Conservation (phyloP, 2,329 filamentous ascomycete species). For the Sporothrix brunneoviolacea region DNA sequence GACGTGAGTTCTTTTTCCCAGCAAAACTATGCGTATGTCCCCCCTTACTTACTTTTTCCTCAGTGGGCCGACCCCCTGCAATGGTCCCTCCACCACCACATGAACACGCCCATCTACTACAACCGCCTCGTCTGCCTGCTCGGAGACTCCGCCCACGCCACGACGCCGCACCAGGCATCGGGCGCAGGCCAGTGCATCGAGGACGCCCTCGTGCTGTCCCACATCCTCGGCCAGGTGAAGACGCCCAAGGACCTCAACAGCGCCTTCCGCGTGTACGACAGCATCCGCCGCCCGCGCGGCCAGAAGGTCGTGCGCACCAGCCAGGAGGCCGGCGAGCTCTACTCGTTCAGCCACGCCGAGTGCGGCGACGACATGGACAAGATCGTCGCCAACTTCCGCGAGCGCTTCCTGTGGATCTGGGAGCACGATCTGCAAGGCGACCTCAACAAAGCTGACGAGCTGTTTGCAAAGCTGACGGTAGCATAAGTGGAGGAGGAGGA, state of each 20-base stretch:
- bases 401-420: constrained; percentile 28
- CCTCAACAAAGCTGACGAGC: constrained; percentile 18
- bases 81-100: constrained; percentile 16
- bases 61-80: constrained; percentile 10
- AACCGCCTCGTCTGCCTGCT: constrained; percentile 41
- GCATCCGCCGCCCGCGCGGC: constrained; percentile 24
- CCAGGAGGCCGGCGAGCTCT: constrained; percentile 25
- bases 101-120: constrained; percentile 41
- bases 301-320: constrained; percentile 27
- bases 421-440: constrained; percentile 25
- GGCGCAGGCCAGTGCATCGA: constrained; percentile 19
- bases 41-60: no score
- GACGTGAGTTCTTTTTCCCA: no score
- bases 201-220: constrained; percentile 18
- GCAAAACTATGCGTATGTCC: no score
- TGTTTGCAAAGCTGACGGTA: background rate
- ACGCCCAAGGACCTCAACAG: background rate
- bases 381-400: constrained; percentile 25
- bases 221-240: constrained; percentile 6
- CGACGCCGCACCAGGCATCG: constrained; percentile 18
- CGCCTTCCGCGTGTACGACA: constrained; percentile 25
- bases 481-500: no score
- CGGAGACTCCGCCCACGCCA: constrained; percentile 51
- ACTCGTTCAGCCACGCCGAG: constrained; percentile 23
- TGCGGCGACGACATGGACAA: constrained; percentile 25